Conservation (phyloP, 257 asterid genomes). For the Solanum piurae region DNA sequence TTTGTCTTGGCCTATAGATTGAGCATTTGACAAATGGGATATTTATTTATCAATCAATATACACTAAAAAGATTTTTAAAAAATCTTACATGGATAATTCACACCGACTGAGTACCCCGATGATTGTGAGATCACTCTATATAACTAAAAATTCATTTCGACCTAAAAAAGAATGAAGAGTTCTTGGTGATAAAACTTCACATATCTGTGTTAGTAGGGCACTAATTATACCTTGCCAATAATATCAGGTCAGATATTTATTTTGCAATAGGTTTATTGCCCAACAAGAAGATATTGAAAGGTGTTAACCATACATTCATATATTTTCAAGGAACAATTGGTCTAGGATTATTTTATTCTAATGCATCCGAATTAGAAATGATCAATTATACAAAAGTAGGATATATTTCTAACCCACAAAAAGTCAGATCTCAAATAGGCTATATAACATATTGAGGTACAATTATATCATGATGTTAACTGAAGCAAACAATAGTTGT, state of each 20-base stretch:
- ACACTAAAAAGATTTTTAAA: background rate
- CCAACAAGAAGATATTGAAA: background rate
- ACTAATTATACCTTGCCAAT: background rate
- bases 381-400: background rate
- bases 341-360: too few relatives aligned
- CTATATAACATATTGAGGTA: background rate
- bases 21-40: too few relatives aligned
- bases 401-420: background rate
- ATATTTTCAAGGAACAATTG: background rate
- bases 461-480: background rate
- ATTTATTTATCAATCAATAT: background rate
- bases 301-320: background rate
- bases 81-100: background rate
- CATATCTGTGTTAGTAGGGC: background rate
- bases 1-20: background rate
- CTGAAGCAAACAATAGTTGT: background rate
- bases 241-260: background rate
- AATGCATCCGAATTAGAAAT: background rate
- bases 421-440: background rate
- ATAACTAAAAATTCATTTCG: background rate
- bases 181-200: background rate
- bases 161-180: background rate
- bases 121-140: background rate
- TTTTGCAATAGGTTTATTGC: too few relatives aligned
- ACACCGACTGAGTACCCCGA: background rate